Evolutionary conservation across 306 rosid species (phyloP).

Genomic region (Lagenaria siceraria): DNA sequence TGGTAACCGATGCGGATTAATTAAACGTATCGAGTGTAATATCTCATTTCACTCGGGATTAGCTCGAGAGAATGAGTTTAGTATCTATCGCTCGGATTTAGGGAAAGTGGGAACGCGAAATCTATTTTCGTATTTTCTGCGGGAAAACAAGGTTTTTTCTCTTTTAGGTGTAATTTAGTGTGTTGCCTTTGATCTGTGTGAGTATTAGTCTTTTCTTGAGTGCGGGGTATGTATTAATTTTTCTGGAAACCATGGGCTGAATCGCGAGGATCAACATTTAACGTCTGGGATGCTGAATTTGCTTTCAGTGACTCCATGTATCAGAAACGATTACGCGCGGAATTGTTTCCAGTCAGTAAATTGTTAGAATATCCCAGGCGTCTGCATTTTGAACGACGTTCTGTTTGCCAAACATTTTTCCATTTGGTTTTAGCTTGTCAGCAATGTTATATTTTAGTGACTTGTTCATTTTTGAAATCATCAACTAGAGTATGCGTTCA

Average conservation of each 20-base stretch:
- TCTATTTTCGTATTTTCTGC: neutral
- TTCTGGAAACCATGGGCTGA: neutral
- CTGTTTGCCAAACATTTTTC: neutral
- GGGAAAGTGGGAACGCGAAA: neutral
- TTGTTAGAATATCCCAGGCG: neutral
- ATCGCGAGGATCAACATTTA: neutral
- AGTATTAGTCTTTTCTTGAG: neutral
- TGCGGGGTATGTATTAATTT: neutral
- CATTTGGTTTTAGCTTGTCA: neutral
- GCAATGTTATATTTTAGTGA: neutral
- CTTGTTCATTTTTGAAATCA: conserved; percentile 14
- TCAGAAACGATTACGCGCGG: neutral
- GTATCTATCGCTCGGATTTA: neutral
- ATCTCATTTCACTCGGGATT: neutral
- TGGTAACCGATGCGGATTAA: neutral
- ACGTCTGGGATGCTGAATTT: neutral
- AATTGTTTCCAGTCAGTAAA: neutral
- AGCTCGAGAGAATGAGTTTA: neutral
- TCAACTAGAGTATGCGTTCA: conserved; percentile 80
- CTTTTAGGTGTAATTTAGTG: neutral
- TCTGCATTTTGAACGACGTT: too few species aligned
- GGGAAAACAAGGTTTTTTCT: neutral
- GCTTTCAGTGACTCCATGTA: neutral
- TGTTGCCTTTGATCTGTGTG: neutral
- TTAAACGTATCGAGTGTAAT: neutral